phyloP scores from a whole-genome alignment of 2,329 filamentous ascomycete species.

The Fusarium sp. region DNA sequence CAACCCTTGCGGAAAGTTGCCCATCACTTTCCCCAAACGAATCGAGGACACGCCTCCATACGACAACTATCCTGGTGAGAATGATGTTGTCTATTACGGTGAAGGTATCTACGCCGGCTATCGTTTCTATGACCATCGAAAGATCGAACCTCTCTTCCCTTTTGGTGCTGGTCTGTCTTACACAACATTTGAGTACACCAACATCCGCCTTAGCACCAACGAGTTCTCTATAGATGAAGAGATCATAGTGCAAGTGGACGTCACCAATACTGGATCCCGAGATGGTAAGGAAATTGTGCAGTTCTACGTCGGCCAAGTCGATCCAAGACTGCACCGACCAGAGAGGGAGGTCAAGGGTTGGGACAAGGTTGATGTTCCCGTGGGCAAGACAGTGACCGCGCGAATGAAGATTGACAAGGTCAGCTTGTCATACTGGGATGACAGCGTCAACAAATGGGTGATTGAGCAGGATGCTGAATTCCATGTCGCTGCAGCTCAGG shows the following conservation, averaged over 20 bases:
- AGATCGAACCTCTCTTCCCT: conserved; percentile 60
- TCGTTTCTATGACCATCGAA: conserved; percentile 73
- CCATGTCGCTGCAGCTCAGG: conserved; percentile 25
- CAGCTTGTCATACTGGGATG: conserved; percentile 37
- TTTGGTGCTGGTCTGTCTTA: conserved; percentile 36
- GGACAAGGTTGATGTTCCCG: conserved; percentile 21
- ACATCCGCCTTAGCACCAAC: conserved; percentile 17
- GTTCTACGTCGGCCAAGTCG: conserved; percentile 28
- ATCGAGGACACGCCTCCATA: conserved; percentile 78
- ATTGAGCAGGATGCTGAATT: conserved; percentile 29
- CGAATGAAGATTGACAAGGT: conserved; percentile 26
- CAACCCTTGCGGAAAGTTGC: no score
- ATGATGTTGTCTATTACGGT: conserved; percentile 74
- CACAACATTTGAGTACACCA: conserved; percentile 56
- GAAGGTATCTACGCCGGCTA: conserved; percentile 83
- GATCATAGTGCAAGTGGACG: conserved; percentile 27
- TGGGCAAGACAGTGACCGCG: conserved; percentile 25
- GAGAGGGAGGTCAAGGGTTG: conserved; percentile 36
- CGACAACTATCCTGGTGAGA: conserved; percentile 75
- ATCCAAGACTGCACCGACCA: conserved; percentile 14
- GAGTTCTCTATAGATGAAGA: conserved; percentile 7
- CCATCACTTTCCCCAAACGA: no score
- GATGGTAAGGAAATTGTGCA: conserved; percentile 36
- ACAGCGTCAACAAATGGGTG: conserved; percentile 30
- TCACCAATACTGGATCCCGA: conserved; percentile 26